phyloP scores from a whole-genome alignment of 2,329 filamentous ascomycete genomes.

The Berkeleyomyces rouxiae region DNA sequence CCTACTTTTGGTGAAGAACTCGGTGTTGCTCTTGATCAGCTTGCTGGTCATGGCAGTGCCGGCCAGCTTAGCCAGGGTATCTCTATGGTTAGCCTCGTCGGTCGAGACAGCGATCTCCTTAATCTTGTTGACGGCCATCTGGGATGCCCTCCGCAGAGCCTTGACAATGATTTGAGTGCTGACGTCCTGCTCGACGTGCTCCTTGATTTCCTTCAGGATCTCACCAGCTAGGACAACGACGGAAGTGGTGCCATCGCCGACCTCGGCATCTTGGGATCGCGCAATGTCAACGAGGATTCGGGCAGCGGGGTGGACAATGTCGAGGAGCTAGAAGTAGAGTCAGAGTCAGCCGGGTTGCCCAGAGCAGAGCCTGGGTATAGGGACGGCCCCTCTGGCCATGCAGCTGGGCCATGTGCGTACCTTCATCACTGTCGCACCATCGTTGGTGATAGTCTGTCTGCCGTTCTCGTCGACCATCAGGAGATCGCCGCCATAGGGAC shows the following conservation, averaged over 20 bases:
- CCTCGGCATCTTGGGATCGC: conserved; percentile 96
- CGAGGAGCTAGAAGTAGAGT: conserved; percentile 51
- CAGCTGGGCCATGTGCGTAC: conserved; percentile 28
- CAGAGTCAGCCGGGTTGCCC: not conserved
- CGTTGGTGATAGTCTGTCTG: conserved; percentile 93
- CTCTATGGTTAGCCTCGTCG: conserved; percentile 64
- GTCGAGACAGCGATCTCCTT: conserved; percentile 91
- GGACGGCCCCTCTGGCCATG: no score
- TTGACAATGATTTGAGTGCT: conserved; percentile 98
- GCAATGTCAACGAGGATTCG: conserved; percentile 96
- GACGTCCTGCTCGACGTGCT: conserved; percentile 89
- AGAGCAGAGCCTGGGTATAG: not conserved
- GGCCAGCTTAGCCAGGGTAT: conserved; percentile 78
- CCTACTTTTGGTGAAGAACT: conserved; percentile 90
- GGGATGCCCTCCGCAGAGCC: conserved; percentile 70
- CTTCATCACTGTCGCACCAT: conserved; percentile 99
- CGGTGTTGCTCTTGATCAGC: conserved; percentile 90
- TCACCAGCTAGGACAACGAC: conserved; percentile 96
- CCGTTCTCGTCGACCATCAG: conserved; percentile 93
- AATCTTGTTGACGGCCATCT: conserved; percentile 94
- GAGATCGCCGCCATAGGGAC: conserved; percentile 91
- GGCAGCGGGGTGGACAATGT: conserved; percentile 94
- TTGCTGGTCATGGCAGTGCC: conserved; percentile 99
- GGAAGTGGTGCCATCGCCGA: conserved; percentile 93
- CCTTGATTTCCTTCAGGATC: conserved; percentile 91